Conservation (phyloP, 176 grass and related monocot species). For the Rhynchospora tenuis region DNA sequence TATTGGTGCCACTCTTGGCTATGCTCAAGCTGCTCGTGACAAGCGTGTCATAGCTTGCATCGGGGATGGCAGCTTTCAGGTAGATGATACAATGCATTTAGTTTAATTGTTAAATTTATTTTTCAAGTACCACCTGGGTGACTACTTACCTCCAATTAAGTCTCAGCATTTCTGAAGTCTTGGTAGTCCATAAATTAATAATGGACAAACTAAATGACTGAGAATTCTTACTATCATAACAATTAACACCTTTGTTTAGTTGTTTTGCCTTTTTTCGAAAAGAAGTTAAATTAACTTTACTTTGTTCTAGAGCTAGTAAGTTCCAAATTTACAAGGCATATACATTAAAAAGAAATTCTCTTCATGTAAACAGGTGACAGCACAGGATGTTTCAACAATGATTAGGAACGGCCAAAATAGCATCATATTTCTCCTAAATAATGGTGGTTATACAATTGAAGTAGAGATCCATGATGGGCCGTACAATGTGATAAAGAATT, state of each 20-base stretch:
- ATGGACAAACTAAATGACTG: no score
- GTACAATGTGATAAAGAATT: constrained; percentile 75
- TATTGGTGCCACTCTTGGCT: constrained; percentile 58
- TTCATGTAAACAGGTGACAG: constrained; percentile 32
- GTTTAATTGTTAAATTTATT: no score
- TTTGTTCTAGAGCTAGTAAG: no score
- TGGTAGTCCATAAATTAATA: no score
- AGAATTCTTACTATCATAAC: no score
- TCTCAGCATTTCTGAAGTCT: no score
- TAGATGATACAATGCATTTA: no score
- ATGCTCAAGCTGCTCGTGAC: constrained; percentile 52
- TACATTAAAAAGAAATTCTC: background rate
- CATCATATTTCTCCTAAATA: constrained; percentile 66
- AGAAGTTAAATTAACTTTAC: no score
- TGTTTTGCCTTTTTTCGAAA: no score
- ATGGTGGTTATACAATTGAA: constrained; percentile 63
- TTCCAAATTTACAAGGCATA: background rate
- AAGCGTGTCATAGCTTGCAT: constrained; percentile 65
- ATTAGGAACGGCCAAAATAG: constrained; percentile 49
- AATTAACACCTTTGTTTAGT: no score
- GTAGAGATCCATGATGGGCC: constrained; percentile 65
- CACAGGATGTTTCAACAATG: constrained; percentile 65
- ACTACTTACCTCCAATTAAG: background rate
- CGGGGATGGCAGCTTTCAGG: constrained; percentile 63
- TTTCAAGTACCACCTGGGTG: background rate